Evolutionary conservation across 345 rosid species (phyloP), one percentile per base, ranked within the genome.

Genomic region (Lepidium sativum): DNA sequence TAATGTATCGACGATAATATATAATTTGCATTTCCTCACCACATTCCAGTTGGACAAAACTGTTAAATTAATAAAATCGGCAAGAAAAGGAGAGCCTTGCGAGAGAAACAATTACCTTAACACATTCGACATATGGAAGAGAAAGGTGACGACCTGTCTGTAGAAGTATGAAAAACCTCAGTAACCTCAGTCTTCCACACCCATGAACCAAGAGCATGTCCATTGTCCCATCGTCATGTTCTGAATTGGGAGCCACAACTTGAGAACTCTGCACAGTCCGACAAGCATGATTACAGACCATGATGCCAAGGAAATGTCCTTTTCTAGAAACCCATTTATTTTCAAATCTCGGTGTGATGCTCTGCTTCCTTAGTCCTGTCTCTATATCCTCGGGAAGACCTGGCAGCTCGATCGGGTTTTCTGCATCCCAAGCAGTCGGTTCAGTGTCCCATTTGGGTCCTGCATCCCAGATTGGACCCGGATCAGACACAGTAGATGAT

Each of bases 381-480:
- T 87, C 97, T 43, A 76, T 60, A 74, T 86, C 91, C 62, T 84
- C 96, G 1, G 84, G 69, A 27, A 91, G 95, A 23, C 95, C 92
- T 3, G 92, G 97, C 70, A 94, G 82, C 78, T 88, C 92, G 50
- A 94, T 90, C 12, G 90, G 85, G 66, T 86, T 84, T 65, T 90
- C 95, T 31, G 72, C 79, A 63, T 81, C 95, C 96, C 97, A 94
- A 60, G 80, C 78, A 65, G 72, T 45, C 11, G 87, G 80, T 43
- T 88, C 96, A 4, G 75, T 10, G 69, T 90, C 97, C 99, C 99
- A 88, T 78, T 81, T 94, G 15, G 99, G 99, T 72, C 82, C 99
- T 25, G 96, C 77, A 77, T 94, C 99, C 99, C 99, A 94, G 48
- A 94, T 94, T 8, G 99, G 96, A 78, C 99, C 97, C 16, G 97